Evolutionary conservation across 2,329 filamentous ascomycete species (phyloP).

Genomic region (Anisogramma anomala): DNA sequence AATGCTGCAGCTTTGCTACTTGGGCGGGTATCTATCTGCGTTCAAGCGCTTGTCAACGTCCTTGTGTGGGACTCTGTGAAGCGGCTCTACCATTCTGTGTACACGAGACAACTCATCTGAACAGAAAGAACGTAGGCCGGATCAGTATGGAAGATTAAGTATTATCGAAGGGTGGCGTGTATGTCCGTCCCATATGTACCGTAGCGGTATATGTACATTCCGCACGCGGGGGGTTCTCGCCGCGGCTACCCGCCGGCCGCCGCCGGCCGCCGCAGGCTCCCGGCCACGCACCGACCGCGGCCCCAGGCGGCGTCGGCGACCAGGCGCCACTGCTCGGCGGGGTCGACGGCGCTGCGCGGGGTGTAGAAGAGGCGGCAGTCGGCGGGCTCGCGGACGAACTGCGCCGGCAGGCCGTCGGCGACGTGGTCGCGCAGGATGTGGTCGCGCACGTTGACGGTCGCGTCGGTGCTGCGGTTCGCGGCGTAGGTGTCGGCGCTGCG

Average conservation of each 20-base stretch:
- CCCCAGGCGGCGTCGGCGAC: slow-evolving; percentile 28
- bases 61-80: too few relatives aligned
- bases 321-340: slow-evolving; percentile 35
- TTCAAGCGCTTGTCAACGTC: too few relatives aligned
- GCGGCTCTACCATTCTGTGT: too few relatives aligned
- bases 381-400: slow-evolving; percentile 36
- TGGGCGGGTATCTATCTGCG: too few relatives aligned
- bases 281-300: background rate
- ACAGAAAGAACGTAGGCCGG: too few relatives aligned
- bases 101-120: too few relatives aligned
- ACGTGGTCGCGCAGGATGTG: slow-evolving; percentile 26
- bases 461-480: slow-evolving; percentile 21
- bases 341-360: slow-evolving; percentile 33
- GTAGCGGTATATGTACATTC: too few relatives aligned
- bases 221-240: too few relatives aligned
- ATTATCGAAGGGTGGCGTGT: too few relatives aligned
- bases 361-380: slow-evolving; percentile 44
- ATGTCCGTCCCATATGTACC: too few relatives aligned
- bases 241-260: slow-evolving; percentile 1
- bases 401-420: slow-evolving; percentile 31
- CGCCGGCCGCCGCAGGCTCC: background rate
- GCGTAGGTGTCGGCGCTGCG: slow-evolving; percentile 19
- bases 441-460: slow-evolving; percentile 28
- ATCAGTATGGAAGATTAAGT: too few relatives aligned
- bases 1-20: too few relatives aligned